These are phyloP conservation scores for Kewa caespitosa DNA, from an alignment of 179 eudicot species.

Conservation along the genomic window DNA sequence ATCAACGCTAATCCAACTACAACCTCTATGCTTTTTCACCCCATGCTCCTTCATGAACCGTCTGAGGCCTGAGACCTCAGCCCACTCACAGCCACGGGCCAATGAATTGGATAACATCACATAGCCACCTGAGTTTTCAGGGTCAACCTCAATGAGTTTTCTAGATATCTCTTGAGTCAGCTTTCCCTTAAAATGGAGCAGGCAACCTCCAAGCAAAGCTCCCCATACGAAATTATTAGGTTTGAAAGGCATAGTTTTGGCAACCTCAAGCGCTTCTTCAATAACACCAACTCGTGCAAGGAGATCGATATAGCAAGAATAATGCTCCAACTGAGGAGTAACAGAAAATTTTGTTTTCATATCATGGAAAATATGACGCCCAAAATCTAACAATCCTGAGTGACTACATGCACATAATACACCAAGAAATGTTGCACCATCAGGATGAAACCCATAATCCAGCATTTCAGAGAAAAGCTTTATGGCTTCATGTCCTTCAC, in stretches of 20 bases:
- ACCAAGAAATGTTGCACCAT: conserved; percentile 60
- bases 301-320: conserved; percentile 76
- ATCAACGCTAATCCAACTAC: conserved; percentile 65
- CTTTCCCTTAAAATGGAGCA: conserved; percentile 57
- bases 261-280: conserved; percentile 71
- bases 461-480: conserved; percentile 46
- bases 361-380: conserved; percentile 56
- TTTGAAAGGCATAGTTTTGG: conserved; percentile 63
- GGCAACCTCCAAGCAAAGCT: conserved; percentile 72
- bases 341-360: conserved; percentile 37
- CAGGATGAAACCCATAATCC: conserved; percentile 39
- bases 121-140: conserved; percentile 72
- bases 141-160: conserved; percentile 60
- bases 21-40: conserved; percentile 59
- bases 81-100: conserved; percentile 60
- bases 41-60: conserved; percentile 61
- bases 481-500: conserved; percentile 66
- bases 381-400: conserved; percentile 61
- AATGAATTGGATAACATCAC: conserved; percentile 72
- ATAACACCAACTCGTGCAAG: conserved; percentile 63
- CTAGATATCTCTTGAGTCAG: conserved; percentile 51
- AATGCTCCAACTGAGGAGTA: conserved; percentile 62
- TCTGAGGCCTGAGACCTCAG: conserved; percentile 56
- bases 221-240: conserved; percentile 83
- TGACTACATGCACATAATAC: conserved; percentile 72